These are phyloP conservation scores for Phanerochaete carnosa DNA, from an alignment of 768 basidiomycete genomes.

Conservation along the genomic window DNA sequence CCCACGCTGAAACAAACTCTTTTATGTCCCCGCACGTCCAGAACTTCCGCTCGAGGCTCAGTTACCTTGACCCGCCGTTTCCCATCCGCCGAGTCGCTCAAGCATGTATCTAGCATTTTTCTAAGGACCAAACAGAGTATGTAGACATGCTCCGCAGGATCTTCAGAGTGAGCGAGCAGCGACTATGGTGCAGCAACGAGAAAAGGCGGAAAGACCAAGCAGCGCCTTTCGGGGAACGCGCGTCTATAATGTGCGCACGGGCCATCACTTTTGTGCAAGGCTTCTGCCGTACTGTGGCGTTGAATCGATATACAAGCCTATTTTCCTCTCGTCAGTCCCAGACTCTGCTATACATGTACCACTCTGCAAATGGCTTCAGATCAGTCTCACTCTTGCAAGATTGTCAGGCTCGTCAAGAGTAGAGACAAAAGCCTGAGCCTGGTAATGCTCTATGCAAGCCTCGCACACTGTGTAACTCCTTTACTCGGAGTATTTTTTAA, in stretches of 20 bases:
- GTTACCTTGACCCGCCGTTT: not conserved
- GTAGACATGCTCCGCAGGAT: not conserved
- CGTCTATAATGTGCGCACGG: not conserved
- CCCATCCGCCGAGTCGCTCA: not conserved
- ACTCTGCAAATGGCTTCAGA: too few species aligned
- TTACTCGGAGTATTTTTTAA: too few species aligned
- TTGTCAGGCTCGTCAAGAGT: too few species aligned
- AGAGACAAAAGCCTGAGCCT: too few species aligned
- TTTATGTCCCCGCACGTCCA: constrained; percentile 9
- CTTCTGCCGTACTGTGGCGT: not conserved
- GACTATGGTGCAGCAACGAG: not conserved
- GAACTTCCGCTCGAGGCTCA: constrained; percentile 7
- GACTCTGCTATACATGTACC: too few species aligned
- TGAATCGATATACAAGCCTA: too few species aligned
- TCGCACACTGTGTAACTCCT: too few species aligned
- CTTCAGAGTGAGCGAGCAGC: not conserved
- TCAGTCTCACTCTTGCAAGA: too few species aligned
- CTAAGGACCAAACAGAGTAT: not conserved
- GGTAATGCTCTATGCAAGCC: too few species aligned
- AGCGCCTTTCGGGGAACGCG: not conserved
- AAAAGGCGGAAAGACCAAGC: not conserved
- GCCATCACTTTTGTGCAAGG: not conserved
- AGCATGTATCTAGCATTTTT: not conserved
- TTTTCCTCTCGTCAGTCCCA: not conserved
- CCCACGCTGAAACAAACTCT: constrained; percentile 23